A percentile compares a stretch with the other conserved stretches of the same genome.
Evolutionary conservation across 768 basidiomycete species (phyloP).

Genomic region (Collybia nuda): DNA sequence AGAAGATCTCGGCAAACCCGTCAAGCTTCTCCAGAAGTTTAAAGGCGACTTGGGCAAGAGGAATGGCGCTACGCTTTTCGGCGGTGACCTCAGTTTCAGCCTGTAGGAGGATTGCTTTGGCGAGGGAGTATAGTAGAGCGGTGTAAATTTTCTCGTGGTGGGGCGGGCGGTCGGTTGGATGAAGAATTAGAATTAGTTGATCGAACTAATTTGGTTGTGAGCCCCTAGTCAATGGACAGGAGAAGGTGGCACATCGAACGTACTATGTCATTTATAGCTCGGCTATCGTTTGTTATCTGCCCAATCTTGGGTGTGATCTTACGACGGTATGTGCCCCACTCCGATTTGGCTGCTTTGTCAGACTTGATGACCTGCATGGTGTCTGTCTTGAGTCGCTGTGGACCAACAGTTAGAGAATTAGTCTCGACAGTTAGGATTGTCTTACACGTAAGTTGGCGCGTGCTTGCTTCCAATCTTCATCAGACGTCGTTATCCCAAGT

Average conservation of each 20-base stretch:
- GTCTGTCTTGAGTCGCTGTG: slow-evolving; percentile 62
- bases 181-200: slow-evolving; percentile 36
- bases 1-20: slow-evolving; percentile 74
- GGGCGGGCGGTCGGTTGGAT: slow-evolving; percentile 24
- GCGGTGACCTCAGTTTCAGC: slow-evolving; percentile 93
- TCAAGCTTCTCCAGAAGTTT: slow-evolving; percentile 60
- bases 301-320: slow-evolving; percentile 87
- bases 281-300: slow-evolving; percentile 73
- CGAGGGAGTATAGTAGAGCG: slow-evolving; percentile 82
- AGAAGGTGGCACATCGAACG: slow-evolving; percentile 24
- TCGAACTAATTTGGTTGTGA: slow-evolving; percentile 27
- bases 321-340: slow-evolving; percentile 69
- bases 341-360: slow-evolving; percentile 49
- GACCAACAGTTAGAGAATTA: slow-evolving; percentile 3
- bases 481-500: slow-evolving; percentile 52
- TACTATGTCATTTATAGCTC: slow-evolving; percentile 65
- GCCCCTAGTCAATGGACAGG: slow-evolving; percentile 2
- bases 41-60: slow-evolving; percentile 76
- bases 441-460: slow-evolving; percentile 55
- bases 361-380: slow-evolving; percentile 65
- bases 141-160: slow-evolving; percentile 53
- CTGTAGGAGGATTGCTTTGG: slow-evolving; percentile 86
- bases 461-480: slow-evolving; percentile 65
- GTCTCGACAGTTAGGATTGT: neutral
- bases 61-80: slow-evolving; percentile 80